phyloP scores from a whole-genome alignment of 1,284 basidiomycete species.

The Tilletia setariae region DNA sequence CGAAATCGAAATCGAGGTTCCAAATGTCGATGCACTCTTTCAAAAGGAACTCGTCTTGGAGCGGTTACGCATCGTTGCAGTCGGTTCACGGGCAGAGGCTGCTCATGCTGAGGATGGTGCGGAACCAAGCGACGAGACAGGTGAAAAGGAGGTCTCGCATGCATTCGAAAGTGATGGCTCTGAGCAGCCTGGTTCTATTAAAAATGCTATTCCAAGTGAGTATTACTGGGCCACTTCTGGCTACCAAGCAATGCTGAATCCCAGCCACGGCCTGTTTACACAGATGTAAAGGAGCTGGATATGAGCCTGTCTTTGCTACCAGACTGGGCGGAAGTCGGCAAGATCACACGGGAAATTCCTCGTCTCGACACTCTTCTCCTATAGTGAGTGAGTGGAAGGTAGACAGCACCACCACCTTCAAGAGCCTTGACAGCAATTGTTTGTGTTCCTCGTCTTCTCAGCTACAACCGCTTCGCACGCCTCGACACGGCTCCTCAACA shows the following conservation, averaged over 20 bases:
- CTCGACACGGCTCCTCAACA: constrained; percentile 44
- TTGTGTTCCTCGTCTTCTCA: background rate
- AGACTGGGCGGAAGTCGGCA: constrained; percentile 68
- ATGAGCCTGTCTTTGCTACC: constrained; percentile 74
- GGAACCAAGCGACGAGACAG: constrained; percentile 15
- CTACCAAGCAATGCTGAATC: no score
- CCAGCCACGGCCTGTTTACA: background rate
- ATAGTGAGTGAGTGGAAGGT: constrained; percentile 62
- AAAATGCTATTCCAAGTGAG: constrained; percentile 68
- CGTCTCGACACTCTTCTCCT: constrained; percentile 68
- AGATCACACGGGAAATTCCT: constrained; percentile 67
- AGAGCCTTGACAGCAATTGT: constrained; percentile 23
- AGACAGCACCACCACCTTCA: no score
- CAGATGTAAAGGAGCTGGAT: constrained; percentile 76
- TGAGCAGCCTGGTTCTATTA: constrained; percentile 63
- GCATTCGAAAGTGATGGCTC: constrained; percentile 56
- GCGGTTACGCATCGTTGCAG: constrained; percentile 70
- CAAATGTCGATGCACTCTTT: constrained; percentile 74
- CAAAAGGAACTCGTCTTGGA: constrained; percentile 68
- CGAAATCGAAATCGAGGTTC: constrained; percentile 77
- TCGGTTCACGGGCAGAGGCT: constrained; percentile 56
- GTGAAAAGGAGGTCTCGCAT: constrained; percentile 59
- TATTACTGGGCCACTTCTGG: no score
- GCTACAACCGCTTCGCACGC: constrained; percentile 39
- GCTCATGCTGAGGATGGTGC: background rate